These are phyloP conservation scores for Lactarius tabidus DNA, from an alignment of 768 basidiomycete species.

Conservation along the genomic window DNA sequence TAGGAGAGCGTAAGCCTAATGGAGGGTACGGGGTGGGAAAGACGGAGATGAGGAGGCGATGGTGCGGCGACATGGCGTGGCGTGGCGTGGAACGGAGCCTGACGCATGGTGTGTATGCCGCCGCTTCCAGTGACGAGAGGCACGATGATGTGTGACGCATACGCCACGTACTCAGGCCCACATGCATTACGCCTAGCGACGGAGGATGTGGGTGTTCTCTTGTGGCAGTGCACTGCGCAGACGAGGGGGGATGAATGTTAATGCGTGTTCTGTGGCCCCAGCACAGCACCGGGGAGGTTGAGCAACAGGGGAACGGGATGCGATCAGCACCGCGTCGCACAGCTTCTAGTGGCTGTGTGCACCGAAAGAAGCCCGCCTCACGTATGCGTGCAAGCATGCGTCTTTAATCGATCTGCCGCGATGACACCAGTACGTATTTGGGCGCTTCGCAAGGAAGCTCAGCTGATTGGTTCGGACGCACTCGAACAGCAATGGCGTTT, in stretches of 20 bases:
- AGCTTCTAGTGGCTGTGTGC: slow-evolving; percentile 15
- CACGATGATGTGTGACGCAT: background rate
- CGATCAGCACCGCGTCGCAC: slow-evolving; percentile 18
- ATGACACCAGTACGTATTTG: slow-evolving; percentile 12
- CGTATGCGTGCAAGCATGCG: background rate
- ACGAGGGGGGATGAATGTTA: slow-evolving; percentile 5
- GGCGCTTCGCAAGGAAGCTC: slow-evolving; percentile 11
- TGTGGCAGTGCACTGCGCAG: slow-evolving; percentile 17
- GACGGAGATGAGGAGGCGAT: slow-evolving; percentile 23
- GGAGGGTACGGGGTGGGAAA: slow-evolving; percentile 15
- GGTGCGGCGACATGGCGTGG: slow-evolving; percentile 17
- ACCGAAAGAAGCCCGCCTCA: slow-evolving; percentile 10
- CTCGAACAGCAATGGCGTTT: slow-evolving; percentile 14
- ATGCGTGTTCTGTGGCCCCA: slow-evolving; percentile 9
- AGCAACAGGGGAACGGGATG: background rate
- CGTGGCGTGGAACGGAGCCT: slow-evolving; percentile 20
- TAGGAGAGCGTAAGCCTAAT: slow-evolving; percentile 17
- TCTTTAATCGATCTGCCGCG: slow-evolving; percentile 19
- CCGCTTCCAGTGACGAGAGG: slow-evolving; percentile 21
- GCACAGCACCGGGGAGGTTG: slow-evolving; percentile 20
- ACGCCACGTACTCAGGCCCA: slow-evolving; percentile 1
- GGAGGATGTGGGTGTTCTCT: background rate
- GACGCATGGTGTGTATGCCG: slow-evolving; percentile 18
- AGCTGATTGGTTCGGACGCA: slow-evolving; percentile 23
- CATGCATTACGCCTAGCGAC: slow-evolving; percentile 3